Conservation (phyloP, 371 early-diverging fungal genomes). For the Fennellomyces sp. region DNA sequence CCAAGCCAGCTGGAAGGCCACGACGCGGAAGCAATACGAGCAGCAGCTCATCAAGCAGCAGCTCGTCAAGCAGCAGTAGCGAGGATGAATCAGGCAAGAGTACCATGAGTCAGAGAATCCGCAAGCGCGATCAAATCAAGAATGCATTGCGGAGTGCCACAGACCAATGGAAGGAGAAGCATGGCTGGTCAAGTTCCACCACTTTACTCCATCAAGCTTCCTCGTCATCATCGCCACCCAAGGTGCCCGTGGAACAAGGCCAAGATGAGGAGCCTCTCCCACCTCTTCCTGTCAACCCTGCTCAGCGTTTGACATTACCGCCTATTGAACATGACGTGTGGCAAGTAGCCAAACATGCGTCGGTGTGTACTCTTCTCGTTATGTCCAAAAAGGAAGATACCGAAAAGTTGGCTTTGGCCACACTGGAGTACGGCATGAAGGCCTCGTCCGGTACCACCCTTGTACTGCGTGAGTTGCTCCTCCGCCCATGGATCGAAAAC, state of each 20-base stretch:
- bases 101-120: background rate
- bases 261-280: conserved; percentile 1
- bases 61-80: conserved; percentile 17
- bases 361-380: conserved; percentile 41
- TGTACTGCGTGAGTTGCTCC: conserved; percentile 31
- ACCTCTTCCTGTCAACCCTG: background rate
- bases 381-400: background rate
- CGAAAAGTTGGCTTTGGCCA: conserved; percentile 35
- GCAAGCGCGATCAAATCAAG: conserved; percentile 34
- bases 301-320: conserved; percentile 9
- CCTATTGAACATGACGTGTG: conserved; percentile 37
- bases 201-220: background rate
- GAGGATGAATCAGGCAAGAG: conserved; percentile 18
- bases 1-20: conserved; percentile 1
- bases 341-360: conserved; percentile 39
- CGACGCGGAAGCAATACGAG: background rate
- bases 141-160: conserved; percentile 32
- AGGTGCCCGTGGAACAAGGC: background rate
- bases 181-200: conserved; percentile 28
- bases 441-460: conserved; percentile 17
- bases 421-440: conserved; percentile 31
- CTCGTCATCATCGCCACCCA: background rate
- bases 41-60: conserved; percentile 8
- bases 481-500: conserved; percentile 31
- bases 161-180: conserved; percentile 39